A percentile compares a stretch with the other conserved stretches of the same genome.
Conservation (phyloP, 169 alveolate genomes). For the Hepatocystis sp. region DNA sequence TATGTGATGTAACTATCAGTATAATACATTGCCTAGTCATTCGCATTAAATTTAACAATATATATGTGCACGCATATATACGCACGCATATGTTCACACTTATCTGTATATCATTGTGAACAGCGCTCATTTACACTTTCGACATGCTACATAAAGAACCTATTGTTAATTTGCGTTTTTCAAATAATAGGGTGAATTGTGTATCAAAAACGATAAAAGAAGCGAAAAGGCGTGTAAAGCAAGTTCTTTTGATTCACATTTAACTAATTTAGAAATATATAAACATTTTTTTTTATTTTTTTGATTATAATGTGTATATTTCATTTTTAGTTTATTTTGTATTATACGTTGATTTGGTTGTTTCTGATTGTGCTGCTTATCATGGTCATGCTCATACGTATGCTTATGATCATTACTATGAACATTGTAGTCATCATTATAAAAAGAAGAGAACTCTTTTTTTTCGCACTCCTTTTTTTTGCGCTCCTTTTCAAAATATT, state of each 20-base stretch:
- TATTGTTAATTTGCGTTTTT: constrained; percentile 38
- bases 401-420: background rate
- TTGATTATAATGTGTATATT: constrained; percentile 1
- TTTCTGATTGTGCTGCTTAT: background rate
- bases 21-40: no score
- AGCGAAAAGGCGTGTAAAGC: constrained; percentile 74
- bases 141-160: no score
- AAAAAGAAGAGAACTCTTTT: background rate
- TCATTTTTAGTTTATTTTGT: background rate
- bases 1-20: no score
- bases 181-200: constrained; percentile 72
- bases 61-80: no score
- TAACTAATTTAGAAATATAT: constrained; percentile 75
- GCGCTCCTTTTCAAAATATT: constrained; percentile 44
- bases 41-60: no score
- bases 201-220: constrained; percentile 57
- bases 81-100: no score
- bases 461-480: background rate
- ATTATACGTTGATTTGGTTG: background rate
- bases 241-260: constrained; percentile 76
- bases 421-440: background rate
- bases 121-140: no score
- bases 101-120: no score
- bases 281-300: constrained; percentile 42
- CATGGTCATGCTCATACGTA: background rate